These are phyloP conservation scores for Begonia fuchsioides DNA, from an alignment of 306 rosid genomes.

Conservation along the genomic window DNA sequence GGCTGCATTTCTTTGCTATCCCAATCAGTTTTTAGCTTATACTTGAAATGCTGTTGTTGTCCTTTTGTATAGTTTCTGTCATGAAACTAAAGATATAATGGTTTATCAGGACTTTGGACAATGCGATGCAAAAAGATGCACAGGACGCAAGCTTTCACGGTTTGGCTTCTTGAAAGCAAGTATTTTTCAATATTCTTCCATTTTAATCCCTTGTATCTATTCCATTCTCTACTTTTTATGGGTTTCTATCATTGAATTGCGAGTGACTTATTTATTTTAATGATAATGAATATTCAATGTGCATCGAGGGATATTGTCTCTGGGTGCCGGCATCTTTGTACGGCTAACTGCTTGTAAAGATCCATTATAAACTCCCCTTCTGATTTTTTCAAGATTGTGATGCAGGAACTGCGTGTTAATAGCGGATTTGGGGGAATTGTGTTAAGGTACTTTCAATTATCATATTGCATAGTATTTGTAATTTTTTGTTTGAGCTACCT, in stretches of 20 bases:
- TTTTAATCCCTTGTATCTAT: background rate
- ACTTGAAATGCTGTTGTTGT: too few relatives aligned
- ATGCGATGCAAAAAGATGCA: conserved; percentile 86
- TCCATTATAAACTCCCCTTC: conserved; percentile 11
- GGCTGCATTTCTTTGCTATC: too few relatives aligned
- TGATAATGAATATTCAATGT: too few relatives aligned
- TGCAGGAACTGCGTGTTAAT: conserved; percentile 85
- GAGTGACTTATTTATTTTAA: too few relatives aligned
- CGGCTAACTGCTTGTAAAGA: background rate
- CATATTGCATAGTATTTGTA: too few relatives aligned
- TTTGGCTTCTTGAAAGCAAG: conserved; percentile 63
- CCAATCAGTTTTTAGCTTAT: too few relatives aligned
- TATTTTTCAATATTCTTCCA: conserved; percentile 6
- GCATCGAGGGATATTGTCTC: too few relatives aligned
- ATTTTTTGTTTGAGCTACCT: too few relatives aligned
- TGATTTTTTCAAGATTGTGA: conserved; percentile 4
- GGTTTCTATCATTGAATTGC: too few relatives aligned
- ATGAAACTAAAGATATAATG: too few relatives aligned
- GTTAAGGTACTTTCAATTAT: conserved; percentile 37
- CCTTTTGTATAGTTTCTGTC: too few relatives aligned
- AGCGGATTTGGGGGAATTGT: conserved; percentile 88
- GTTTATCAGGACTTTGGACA: conserved; percentile 73
- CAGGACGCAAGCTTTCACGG: conserved; percentile 92
- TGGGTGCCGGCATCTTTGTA: too few relatives aligned
- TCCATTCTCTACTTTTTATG: background rate